These are phyloP conservation scores for Botryobasidium botryosum DNA, from an alignment of 768 basidiomycete genomes.

Conservation along the genomic window DNA sequence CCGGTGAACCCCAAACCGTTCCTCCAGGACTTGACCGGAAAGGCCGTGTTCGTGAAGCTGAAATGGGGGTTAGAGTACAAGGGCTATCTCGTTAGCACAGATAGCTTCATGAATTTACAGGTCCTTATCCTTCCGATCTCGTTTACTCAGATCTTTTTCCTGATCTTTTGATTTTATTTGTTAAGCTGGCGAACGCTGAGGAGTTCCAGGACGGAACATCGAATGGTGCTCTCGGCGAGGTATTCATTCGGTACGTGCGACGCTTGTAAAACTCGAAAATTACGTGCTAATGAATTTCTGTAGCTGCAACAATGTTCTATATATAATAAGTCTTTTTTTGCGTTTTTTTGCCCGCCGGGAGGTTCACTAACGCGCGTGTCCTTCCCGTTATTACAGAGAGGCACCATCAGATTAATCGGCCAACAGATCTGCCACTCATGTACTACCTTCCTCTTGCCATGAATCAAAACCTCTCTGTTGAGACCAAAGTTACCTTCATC, in stretches of 20 bases:
- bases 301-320: constrained; percentile 91
- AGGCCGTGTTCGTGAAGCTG: constrained; percentile 83
- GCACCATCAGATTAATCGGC: no score
- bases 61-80: constrained; percentile 99
- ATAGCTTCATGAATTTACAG: constrained; percentile 99
- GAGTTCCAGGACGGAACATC: constrained; percentile 94
- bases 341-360: neutral
- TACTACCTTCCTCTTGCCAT: no score
- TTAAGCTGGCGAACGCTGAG: constrained; percentile 93
- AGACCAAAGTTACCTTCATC: no score
- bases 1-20: constrained; percentile 99
- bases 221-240: constrained; percentile 93
- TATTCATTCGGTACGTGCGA: constrained; percentile 70
- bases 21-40: constrained; percentile 94
- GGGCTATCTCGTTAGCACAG: constrained; percentile 96
- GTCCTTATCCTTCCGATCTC: constrained; percentile 26
- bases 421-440: no score
- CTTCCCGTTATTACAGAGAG: no score
- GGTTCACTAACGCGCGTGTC: no score
- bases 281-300: neutral
- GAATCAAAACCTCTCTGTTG: no score
- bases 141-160: neutral
- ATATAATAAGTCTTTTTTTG: constrained; percentile 58
- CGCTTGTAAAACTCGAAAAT: constrained; percentile 8
- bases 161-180: neutral